Base-by-base conservation (phyloP, 805 yeast genomes). In the Nakazawaea sp. region DNA sequence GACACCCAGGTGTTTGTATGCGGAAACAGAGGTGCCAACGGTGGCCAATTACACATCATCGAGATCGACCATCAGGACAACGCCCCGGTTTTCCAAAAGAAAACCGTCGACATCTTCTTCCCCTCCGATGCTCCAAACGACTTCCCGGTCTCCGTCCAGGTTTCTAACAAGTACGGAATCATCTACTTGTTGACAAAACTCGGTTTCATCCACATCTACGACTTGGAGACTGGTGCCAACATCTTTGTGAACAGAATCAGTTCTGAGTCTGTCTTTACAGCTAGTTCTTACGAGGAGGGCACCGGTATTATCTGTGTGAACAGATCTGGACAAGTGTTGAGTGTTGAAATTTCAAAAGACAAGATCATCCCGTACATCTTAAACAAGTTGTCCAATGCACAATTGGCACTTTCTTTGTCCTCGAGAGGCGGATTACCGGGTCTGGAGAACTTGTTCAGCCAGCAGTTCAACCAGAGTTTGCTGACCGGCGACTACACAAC, bases 351-450 rank as follows among this genome's bases (percentile, higher is more conserved):
- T 35, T 76, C 95, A 33, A 81, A 79, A 47, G 81, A 80, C 43
- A 84, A 83, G 54, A 76, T 90, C 47, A 81, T 92, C 44, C 95
- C 96, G 36, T 94, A 94, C 59, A 80, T 92, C 35, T 70, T 92
- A 56, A 79, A 81, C 52, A 87, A 85, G 57, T 71, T 92, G 44
- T 79, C 90, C 37, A 90, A 92, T 55, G 87, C 90, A 23, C 72
- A 81, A 17, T 69, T 92, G 51, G 98, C 97, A 3, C 68, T 92
- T 43, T 70, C 87, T 9, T 74, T 92, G 46, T 94, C 97, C 19
- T 76, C 96, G 3, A 83, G 97, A 61, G 97, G 96, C 54, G 96
- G 96, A 2, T 75, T 92, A 53, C 92, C 96, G 30, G 99, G 99
- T 47, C 98, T 97, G 33, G 99, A 92, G 58, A 80, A 78, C 52